These are phyloP conservation scores for Zygnema circumcarinatum DNA, from an alignment of 139 green algal species.

Conservation along the genomic window DNA sequence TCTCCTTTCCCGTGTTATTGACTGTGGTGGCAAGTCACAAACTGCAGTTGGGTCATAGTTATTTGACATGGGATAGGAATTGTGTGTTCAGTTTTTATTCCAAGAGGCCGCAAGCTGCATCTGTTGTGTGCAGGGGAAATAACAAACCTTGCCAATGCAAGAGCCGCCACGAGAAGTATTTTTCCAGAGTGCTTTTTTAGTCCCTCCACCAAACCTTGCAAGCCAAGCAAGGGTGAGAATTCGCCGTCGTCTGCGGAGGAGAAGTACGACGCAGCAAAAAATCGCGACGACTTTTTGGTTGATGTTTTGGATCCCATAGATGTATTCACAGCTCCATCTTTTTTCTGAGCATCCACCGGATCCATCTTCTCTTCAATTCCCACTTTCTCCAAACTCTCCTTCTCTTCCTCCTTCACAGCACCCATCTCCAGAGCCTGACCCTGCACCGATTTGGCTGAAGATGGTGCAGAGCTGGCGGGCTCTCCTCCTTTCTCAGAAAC, in stretches of 20 bases:
- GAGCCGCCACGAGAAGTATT: constrained; percentile 10
- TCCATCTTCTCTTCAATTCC: neutral
- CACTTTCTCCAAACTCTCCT: neutral
- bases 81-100: too few relatives aligned
- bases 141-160: constrained; percentile 35
- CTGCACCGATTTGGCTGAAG: neutral
- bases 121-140: too few relatives aligned
- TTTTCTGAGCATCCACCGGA: constrained; percentile 16
- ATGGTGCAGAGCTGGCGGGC: neutral
- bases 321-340: neutral
- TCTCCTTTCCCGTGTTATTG: too few relatives aligned
- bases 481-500: neutral
- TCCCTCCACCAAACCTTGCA: neutral
- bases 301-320: neutral
- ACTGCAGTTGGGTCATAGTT: too few relatives aligned
- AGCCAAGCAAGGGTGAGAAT: neutral
- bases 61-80: too few relatives aligned
- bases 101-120: too few relatives aligned
- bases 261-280: constrained; percentile 42
- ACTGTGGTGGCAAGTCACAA: too few relatives aligned
- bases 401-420: constrained; percentile 6
- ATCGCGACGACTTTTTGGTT: constrained; percentile 48
- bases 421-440: neutral
- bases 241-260: constrained; percentile 15
- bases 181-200: constrained; percentile 28